Evolutionary conservation across 352 stramenopile species (phyloP), one percentile per base, ranked within the genome.

Genomic region (Phytophthora ramorum): DNA sequence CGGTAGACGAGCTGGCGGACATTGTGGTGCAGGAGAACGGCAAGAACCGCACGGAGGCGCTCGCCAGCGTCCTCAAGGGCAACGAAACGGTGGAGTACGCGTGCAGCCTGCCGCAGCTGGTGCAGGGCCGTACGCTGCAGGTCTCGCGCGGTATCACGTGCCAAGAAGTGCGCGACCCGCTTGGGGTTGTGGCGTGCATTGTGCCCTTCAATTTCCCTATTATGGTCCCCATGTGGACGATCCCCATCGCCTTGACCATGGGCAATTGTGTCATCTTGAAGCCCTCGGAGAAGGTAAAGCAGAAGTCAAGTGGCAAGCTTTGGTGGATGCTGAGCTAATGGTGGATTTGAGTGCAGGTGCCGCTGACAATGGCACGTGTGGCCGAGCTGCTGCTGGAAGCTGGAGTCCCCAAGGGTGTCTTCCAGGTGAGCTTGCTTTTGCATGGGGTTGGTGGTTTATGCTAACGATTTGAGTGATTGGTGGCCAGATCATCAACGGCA

Each of bases 21-120:
- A 67, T 99, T 7, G 97, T 99, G 53, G 96, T 98, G 13, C 69
- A 79, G 16, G 97, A 99, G 78, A 99, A 89, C 47, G 97, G 97
- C 17, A 99, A 99, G 78, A 99, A 99, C 79, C 95, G 97, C 22
- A 97, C 93, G 30, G 97, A 99, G 75, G 97, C 96, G 19, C 78
- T 98, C 37, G 97, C 97, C 6, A 97, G 97, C 70, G 95, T 99
- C 10, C 78, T 98, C 43, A 99, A 99, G 77, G 97, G 96, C 16
- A 99, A 98, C 65, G 97, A 99, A 76, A 99, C 97, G 0, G 95
- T 99, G 24, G 97, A 99, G 79, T 99, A 98, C 71, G 97, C 97
- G 4, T 99, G 95, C 72, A 93, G 78, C 50, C 59, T 98, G 62
- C 94, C 95, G 20, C 93, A 98, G 67, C 63, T 98, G 20, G 82